Evolutionary conservation across 2,329 filamentous ascomycete species (phyloP).

Genomic region (Colletotrichum caudatum): DNA sequence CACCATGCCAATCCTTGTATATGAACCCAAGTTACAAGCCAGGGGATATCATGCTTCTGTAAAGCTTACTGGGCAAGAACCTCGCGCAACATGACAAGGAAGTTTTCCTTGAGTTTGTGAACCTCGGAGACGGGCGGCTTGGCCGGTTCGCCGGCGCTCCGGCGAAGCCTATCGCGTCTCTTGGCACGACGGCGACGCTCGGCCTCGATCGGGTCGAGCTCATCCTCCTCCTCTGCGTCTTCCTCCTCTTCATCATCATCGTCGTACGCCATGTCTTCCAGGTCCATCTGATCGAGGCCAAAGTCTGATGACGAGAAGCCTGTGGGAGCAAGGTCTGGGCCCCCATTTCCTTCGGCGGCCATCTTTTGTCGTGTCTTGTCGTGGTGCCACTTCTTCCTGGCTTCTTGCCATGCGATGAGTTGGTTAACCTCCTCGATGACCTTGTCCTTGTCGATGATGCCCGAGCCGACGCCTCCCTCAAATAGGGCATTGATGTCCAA

Average conservation of each 20-base stretch:
- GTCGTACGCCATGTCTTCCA: slow-evolving; percentile 87
- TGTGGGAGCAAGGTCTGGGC: slow-evolving; percentile 63
- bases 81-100: slow-evolving; percentile 83
- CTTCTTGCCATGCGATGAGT: slow-evolving; percentile 93
- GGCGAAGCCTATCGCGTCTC: slow-evolving; percentile 82
- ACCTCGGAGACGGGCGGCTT: slow-evolving; percentile 87
- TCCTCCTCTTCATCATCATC: slow-evolving; percentile 74
- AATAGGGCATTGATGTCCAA: slow-evolving; percentile 96
- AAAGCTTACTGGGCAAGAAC: slow-evolving; percentile 77
- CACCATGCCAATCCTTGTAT: slow-evolving; percentile 30
- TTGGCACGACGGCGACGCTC: slow-evolving; percentile 83
- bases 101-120: slow-evolving; percentile 82
- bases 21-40: slow-evolving; percentile 23
- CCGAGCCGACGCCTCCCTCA: slow-evolving; percentile 78
- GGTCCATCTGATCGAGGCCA: slow-evolving; percentile 86
- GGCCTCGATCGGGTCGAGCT: slow-evolving; percentile 87
- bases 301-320: slow-evolving; percentile 88
- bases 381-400: slow-evolving; percentile 96
- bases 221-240: slow-evolving; percentile 79
- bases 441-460: slow-evolving; percentile 76
- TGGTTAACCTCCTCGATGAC: slow-evolving; percentile 85
- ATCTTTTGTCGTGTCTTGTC: slow-evolving; percentile 99
- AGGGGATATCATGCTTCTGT: slow-evolving; percentile 29
- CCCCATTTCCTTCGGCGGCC: slow-evolving; percentile 80
- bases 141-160: slow-evolving; percentile 83